Evolutionary conservation across 2,329 filamentous ascomycete genomes (phyloP).

Genomic region (Monosporascus sp.): DNA sequence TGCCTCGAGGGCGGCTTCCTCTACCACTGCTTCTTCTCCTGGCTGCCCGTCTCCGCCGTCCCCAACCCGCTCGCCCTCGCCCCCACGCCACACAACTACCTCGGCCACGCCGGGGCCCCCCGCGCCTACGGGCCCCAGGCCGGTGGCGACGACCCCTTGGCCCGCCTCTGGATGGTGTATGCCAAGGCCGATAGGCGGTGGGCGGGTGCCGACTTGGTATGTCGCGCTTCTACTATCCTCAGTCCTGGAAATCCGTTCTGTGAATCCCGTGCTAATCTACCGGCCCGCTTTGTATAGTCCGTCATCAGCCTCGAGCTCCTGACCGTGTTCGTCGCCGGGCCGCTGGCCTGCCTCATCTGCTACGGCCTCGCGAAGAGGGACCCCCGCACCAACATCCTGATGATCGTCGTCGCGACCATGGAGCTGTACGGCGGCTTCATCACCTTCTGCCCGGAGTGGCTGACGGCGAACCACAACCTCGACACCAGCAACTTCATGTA

Average conservation of each 20-base stretch:
- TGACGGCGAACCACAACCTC: conserved; percentile 57
- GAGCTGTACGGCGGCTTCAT: conserved; percentile 68
- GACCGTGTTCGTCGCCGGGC: conserved; percentile 59
- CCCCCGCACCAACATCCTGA: conserved; percentile 53
- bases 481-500: conserved; percentile 65
- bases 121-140: conserved; percentile 54
- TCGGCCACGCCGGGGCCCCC: conserved; percentile 36
- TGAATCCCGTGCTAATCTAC: conserved; percentile 3
- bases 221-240: conserved; percentile 12
- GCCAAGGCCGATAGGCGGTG: conserved; percentile 59
- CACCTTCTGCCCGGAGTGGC: conserved; percentile 68
- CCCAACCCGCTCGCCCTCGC: conserved; percentile 34
- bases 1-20: conserved; percentile 87
- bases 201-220: conserved; percentile 56
- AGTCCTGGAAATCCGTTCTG: neutral
- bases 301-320: conserved; percentile 62
- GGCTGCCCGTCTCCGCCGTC: conserved; percentile 32
- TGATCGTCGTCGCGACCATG: conserved; percentile 60
- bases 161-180: conserved; percentile 65
- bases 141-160: conserved; percentile 49
- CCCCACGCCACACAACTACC: conserved; percentile 47
- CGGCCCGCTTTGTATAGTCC: conserved; percentile 28
- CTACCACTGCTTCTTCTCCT: conserved; percentile 85
- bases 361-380: conserved; percentile 54
- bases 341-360: conserved; percentile 55